Percentiles rank a stretch among this genome's conserved stretches.
These are phyloP conservation scores for Kockovaella imperatae DNA, from an alignment of 768 basidiomycete species.

Conservation along the genomic window DNA sequence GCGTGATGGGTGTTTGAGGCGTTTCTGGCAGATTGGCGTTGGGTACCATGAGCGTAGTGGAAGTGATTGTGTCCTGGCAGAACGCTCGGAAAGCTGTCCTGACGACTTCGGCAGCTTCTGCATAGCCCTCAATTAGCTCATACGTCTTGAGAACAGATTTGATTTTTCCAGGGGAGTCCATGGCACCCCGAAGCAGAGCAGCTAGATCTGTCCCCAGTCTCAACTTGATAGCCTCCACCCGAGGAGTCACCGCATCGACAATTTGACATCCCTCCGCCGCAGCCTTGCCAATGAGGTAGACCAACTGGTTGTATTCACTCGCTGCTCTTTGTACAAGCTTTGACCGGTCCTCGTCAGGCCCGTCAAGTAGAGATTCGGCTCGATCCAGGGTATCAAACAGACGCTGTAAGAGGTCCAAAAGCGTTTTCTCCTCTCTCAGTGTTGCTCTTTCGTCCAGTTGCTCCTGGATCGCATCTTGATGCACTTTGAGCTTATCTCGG, in stretches of 20 bases:
- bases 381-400: slow-evolving; percentile 85
- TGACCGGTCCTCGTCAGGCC: slow-evolving; percentile 7
- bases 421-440: slow-evolving; percentile 80
- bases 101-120: slow-evolving; percentile 80
- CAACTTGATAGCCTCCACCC: slow-evolving; percentile 72
- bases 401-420: slow-evolving; percentile 79
- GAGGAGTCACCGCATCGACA: slow-evolving; percentile 77
- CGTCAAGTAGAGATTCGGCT: slow-evolving; percentile 70
- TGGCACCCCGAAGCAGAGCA: slow-evolving; percentile 61
- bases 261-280: slow-evolving; percentile 66
- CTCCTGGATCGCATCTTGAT: slow-evolving; percentile 61
- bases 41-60: too few species aligned
- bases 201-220: slow-evolving; percentile 82
- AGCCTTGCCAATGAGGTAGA: slow-evolving; percentile 83
- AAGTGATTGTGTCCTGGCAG: slow-evolving; percentile 67
- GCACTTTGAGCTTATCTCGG: slow-evolving; percentile 10
- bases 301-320: slow-evolving; percentile 80
- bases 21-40: slow-evolving; percentile 48
- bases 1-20: slow-evolving; percentile 54
- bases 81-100: slow-evolving; percentile 61
- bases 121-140: slow-evolving; percentile 64
- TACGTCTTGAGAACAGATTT: slow-evolving; percentile 40
- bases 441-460: slow-evolving; percentile 66
- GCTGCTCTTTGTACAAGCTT: slow-evolving; percentile 64
- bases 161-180: slow-evolving; percentile 42